Evolutionary conservation across 208 protist genomes (phyloP).

Genomic region (Crithidia sp.): DNA sequence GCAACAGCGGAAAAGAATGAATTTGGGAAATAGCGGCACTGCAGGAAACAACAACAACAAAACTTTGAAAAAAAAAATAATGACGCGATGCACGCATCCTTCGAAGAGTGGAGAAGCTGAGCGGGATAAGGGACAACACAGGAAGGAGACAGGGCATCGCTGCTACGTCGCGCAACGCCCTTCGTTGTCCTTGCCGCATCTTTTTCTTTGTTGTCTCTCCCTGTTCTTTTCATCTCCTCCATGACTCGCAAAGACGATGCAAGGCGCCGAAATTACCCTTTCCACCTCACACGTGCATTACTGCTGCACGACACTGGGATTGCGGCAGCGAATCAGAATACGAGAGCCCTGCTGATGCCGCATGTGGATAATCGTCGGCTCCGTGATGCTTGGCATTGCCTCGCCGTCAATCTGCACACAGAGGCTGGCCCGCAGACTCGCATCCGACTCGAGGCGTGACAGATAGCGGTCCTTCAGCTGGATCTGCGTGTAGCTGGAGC

Average conservation of each 20-base stretch:
- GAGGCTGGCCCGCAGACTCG: constrained; percentile 40
- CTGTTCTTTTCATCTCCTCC: not conserved
- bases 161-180: too few relatives aligned
- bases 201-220: constrained; percentile 7
- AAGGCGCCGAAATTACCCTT: not conserved
- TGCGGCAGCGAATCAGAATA: constrained; percentile 69
- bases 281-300: not conserved
- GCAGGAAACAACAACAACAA: not conserved
- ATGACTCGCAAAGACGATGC: too few relatives aligned
- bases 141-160: too few relatives aligned
- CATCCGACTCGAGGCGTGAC: constrained; percentile 26
- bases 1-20: not conserved
- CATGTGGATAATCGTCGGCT: constrained; percentile 70
- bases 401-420: constrained; percentile 84
- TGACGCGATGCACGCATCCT: not conserved
- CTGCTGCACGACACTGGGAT: constrained; percentile 53
- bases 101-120: too few relatives aligned
- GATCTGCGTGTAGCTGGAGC: constrained; percentile 36
- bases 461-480: constrained; percentile 32
- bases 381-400: constrained; percentile 52
- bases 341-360: constrained; percentile 27
- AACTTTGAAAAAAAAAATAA: not conserved
- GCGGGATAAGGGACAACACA: too few relatives aligned
- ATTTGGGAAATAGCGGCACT: not conserved
- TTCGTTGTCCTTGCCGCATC: not conserved